Percentiles rank a stretch among this genome's conserved stretches.
Conservation (phyloP, 2,329 filamentous ascomycete species). For the Sarocladiaceae sp. region DNA sequence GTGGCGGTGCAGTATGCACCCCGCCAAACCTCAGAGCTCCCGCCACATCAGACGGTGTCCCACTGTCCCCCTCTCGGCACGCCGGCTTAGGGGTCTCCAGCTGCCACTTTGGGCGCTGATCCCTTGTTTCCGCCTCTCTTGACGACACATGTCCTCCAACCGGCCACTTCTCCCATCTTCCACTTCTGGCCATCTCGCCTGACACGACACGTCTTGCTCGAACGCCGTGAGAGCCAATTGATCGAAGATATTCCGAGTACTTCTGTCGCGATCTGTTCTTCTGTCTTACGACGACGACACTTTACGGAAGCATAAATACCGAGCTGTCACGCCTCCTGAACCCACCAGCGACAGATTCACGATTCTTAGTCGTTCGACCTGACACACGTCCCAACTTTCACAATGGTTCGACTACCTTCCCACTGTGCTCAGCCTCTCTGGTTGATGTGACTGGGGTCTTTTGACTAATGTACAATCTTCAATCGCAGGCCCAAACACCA, state of each 20-base stretch:
- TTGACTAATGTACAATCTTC: too few species aligned
- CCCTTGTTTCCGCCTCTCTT: not conserved
- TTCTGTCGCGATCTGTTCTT: conserved; percentile 9
- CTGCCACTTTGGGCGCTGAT: conserved; percentile 4
- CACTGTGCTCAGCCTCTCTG: too few species aligned
- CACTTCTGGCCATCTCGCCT: not conserved
- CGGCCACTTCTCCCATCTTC: conserved; percentile 8
- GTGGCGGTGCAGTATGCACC: conserved; percentile 4
- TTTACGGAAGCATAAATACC: not conserved
- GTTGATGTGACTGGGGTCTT: too few species aligned
- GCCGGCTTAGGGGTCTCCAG: not conserved
- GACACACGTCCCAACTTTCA: conserved; percentile 9
- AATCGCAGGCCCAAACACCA: conserved; percentile 83
- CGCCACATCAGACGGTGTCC: conserved; percentile 5
- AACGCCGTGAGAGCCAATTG: not conserved
- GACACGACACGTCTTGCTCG: not conserved
- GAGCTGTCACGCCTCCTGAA: not conserved
- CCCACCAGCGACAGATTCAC: too few species aligned
- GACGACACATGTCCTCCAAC: conserved; percentile 10
- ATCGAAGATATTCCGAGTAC: not conserved
- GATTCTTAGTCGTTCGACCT: too few species aligned
- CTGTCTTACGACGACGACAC: not conserved
- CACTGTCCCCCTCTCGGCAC: not conserved
- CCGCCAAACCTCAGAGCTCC: conserved; percentile 3
- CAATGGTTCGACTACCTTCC: conserved; percentile 8